These are phyloP conservation scores for Cytospora mali DNA, from an alignment of 2,329 filamentous ascomycete genomes.

Conservation along the genomic window DNA sequence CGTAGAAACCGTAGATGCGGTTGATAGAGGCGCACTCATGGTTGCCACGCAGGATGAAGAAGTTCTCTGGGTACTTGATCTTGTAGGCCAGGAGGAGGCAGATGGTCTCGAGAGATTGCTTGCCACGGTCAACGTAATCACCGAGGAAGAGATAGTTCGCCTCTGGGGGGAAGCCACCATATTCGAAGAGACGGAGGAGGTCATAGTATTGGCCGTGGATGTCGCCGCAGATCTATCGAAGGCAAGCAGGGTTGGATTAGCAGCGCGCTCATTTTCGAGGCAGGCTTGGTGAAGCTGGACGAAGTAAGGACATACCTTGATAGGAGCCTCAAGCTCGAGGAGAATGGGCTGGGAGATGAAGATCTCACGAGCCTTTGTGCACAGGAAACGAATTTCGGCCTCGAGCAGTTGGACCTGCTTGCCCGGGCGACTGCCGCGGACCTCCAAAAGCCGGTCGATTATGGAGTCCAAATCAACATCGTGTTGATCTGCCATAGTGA, in stretches of 20 bases:
- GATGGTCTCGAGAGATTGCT: slow-evolving; percentile 98
- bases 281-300: slow-evolving; percentile 18
- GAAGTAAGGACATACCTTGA: slow-evolving; percentile 72
- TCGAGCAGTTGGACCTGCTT: slow-evolving; percentile 98
- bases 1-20: slow-evolving; percentile 99
- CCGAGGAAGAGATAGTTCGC: slow-evolving; percentile 99
- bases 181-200: slow-evolving; percentile 94
- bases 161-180: slow-evolving; percentile 96
- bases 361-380: slow-evolving; percentile 98
- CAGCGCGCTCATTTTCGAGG: slow-evolving; percentile 7
- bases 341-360: slow-evolving; percentile 99
- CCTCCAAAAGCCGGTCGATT: slow-evolving; percentile 97
- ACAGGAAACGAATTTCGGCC: slow-evolving; percentile 93
- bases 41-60: slow-evolving; percentile 97
- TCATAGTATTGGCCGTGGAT: slow-evolving; percentile 99
- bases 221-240: slow-evolving; percentile 88
- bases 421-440: slow-evolving; percentile 94
- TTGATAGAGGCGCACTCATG: slow-evolving; percentile 99
- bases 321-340: slow-evolving; percentile 95
- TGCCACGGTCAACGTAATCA: slow-evolving; percentile 98
- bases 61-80: slow-evolving; percentile 99
- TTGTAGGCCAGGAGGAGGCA: slow-evolving; percentile 97
- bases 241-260: slow-evolving; percentile 23
- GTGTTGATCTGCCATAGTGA: slow-evolving; percentile 65
- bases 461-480: slow-evolving; percentile 99